Percentiles rank a stretch among this genome's conserved stretches.
These are phyloP conservation scores for Lagerstroemia speciosa DNA, from an alignment of 345 rosid genomes.

Conservation along the genomic window DNA sequence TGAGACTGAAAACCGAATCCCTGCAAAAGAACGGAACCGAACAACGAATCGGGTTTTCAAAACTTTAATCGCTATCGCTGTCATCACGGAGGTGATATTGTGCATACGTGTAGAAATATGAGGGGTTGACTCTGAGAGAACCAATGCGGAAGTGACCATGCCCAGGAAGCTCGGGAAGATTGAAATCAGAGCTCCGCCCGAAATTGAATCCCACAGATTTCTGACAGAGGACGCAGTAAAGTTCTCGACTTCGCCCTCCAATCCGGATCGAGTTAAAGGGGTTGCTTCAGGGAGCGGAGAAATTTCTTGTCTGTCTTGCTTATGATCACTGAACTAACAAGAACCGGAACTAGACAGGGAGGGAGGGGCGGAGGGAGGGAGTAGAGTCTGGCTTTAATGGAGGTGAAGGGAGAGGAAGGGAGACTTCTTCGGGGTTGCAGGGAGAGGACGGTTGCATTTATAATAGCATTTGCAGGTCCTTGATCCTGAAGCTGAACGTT, in stretches of 20 bases:
- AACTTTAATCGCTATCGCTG: too few relatives aligned
- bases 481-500: neutral
- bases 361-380: neutral
- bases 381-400: too few relatives aligned
- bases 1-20: neutral
- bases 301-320: neutral
- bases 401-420: constrained; percentile 10
- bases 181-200: neutral
- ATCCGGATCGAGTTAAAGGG: neutral
- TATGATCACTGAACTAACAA: neutral
- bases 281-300: neutral
- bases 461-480: constrained; percentile 3
- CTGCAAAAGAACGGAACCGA: neutral
- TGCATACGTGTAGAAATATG: neutral
- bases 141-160: neutral
- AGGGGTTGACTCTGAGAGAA: neutral
- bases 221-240: neutral
- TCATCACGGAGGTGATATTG: too few relatives aligned
- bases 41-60: neutral
- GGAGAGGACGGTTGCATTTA: constrained; percentile 1
- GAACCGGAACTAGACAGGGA: neutral
- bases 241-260: neutral
- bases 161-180: neutral
- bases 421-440: constrained; percentile 13
- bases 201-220: neutral